phyloP scores from a whole-genome alignment of 1,284 basidiomycete genomes.

The Irpex sp. region DNA sequence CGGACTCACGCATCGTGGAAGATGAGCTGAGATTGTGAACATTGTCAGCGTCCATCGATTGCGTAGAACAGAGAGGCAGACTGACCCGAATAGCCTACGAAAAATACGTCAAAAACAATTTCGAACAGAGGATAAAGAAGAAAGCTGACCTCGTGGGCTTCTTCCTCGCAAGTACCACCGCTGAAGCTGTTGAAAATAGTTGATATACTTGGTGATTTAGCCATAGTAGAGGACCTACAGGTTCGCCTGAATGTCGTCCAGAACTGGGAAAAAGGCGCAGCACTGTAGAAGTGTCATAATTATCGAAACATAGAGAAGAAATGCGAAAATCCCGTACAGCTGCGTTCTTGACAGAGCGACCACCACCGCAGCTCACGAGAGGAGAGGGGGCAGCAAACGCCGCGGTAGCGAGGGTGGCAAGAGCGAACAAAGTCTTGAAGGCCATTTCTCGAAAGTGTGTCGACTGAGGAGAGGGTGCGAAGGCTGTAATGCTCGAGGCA shows the following conservation, averaged over 20 bases:
- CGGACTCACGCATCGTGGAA: slow-evolving; percentile 32
- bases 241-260: slow-evolving; percentile 32
- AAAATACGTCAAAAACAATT: background rate
- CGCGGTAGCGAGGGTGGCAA: background rate
- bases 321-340: background rate
- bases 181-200: slow-evolving; percentile 23
- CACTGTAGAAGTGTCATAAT: slow-evolving; percentile 18
- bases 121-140: background rate
- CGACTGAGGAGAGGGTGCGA: background rate
- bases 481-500: background rate
- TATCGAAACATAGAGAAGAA: background rate
- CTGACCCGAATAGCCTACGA: background rate
- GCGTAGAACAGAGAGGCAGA: background rate
- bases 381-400: background rate
- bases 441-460: background rate
- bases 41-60: background rate
- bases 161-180: slow-evolving; percentile 34
- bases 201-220: background rate
- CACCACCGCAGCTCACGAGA: background rate
- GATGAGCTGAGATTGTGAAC: slow-evolving; percentile 27
- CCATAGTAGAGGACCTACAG: slow-evolving; percentile 11
- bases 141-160: slow-evolving; percentile 33
- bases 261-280: slow-evolving; percentile 31
- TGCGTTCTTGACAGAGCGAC: background rate
- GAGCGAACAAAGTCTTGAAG: background rate